A percentile compares a stretch with the other conserved stretches of the same genome.
phyloP scores from a whole-genome alignment of 495 filamentous ascomycete species.

The Lineolata rhizophorae region DNA sequence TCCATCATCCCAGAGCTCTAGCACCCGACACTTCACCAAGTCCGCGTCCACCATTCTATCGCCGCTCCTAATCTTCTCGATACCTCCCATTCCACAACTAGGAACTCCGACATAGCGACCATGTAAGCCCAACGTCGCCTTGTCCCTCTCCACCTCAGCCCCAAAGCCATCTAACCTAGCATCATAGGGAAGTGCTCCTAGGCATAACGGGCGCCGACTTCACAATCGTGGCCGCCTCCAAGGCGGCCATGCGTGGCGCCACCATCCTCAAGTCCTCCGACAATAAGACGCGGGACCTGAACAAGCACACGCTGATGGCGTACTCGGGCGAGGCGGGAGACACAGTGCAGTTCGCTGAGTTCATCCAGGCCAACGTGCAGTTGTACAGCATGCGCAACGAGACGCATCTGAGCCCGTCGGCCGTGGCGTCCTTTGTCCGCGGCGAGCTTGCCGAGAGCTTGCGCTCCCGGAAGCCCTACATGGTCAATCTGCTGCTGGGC shows the following conservation, averaged over 20 bases:
- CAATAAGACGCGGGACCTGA: constrained; percentile 83
- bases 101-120: too few relatives aligned
- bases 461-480: constrained; percentile 80
- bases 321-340: constrained; percentile 92
- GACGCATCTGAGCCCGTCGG: constrained; percentile 68
- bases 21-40: too few relatives aligned
- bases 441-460: constrained; percentile 76
- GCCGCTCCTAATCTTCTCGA: too few relatives aligned
- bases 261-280: constrained; percentile 91
- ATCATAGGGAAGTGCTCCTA: constrained; percentile 98
- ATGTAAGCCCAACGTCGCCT: too few relatives aligned
- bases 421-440: constrained; percentile 78
- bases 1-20: too few relatives aligned
- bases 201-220: constrained; percentile 98
- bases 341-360: constrained; percentile 98
- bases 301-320: constrained; percentile 89
- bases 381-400: constrained; percentile 98
- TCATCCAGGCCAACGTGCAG: constrained; percentile 93
- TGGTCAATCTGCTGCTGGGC: constrained; percentile 84
- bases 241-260: constrained; percentile 90
- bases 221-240: constrained; percentile 89
- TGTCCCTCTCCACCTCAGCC: too few relatives aligned
- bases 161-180: too few relatives aligned
- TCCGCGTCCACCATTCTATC: too few relatives aligned
- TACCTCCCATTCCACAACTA: too few relatives aligned